Conservation (phyloP, 306 rosid genomes). For the Pterocarpus santalinus region DNA sequence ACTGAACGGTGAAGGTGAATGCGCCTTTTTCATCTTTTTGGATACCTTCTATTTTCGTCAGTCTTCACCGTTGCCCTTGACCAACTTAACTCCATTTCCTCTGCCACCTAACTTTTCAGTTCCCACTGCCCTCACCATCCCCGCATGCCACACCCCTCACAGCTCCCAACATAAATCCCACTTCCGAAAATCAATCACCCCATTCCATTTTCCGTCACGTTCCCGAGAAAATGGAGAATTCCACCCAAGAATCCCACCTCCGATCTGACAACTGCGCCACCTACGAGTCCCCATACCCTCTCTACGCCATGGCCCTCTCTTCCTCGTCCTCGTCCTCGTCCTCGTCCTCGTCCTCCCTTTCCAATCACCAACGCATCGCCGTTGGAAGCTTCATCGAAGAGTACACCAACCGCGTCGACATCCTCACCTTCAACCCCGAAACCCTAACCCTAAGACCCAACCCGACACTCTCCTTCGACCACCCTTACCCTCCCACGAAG, state of each 20-base stretch:
- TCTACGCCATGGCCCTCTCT: constrained; percentile 81
- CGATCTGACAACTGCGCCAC: constrained; percentile 69
- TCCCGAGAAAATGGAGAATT: constrained; percentile 62
- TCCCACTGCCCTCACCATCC: background rate
- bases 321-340: constrained; percentile 57
- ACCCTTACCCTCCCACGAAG: constrained; percentile 96
- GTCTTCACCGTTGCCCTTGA: background rate
- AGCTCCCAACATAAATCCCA: background rate
- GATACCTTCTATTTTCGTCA: background rate
- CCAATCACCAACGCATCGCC: constrained; percentile 64
- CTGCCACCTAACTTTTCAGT: constrained; percentile 32
- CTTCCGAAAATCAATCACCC: background rate
- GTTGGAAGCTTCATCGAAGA: constrained; percentile 92
- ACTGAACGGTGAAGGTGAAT: background rate
- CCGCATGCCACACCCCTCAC: background rate
- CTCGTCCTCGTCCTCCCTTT: constrained; percentile 54
- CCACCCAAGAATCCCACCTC: constrained; percentile 74
- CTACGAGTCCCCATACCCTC: constrained; percentile 80
- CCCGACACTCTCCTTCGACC: constrained; percentile 90
- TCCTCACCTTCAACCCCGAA: constrained; percentile 86
- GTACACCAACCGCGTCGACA: constrained; percentile 80
- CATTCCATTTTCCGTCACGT: background rate
- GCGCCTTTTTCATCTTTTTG: background rate
- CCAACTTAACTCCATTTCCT: background rate
- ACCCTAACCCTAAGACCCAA: constrained; percentile 55